A percentile compares a stretch with the other conserved stretches of the same genome.
Evolutionary conservation across 2,329 filamentous ascomycete species (phyloP).

Genomic region (Pseudogymnoascus sp.): DNA sequence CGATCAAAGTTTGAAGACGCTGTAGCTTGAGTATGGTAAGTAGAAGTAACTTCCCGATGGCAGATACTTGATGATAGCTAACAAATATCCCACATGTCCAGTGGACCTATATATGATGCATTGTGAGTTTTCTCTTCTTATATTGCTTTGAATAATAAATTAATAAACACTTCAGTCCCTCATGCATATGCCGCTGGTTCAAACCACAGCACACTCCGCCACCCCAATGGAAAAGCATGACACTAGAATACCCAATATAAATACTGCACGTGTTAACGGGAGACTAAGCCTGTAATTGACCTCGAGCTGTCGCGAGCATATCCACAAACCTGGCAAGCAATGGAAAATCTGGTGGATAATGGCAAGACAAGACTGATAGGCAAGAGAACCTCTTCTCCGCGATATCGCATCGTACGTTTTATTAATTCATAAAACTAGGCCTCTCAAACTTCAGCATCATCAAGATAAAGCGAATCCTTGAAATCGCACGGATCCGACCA

Average conservation of each 20-base stretch:
- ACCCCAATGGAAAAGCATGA: not conserved
- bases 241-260: conserved; percentile 10
- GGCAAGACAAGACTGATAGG: conserved; percentile 38
- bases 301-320: conserved; percentile 8
- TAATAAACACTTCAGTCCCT: conserved; percentile 28
- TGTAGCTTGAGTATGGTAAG: conserved; percentile 70
- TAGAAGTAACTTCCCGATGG: conserved; percentile 10
- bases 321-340: conserved; percentile 36
- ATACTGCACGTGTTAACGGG: conserved; percentile 12
- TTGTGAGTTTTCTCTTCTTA: conserved; percentile 43
- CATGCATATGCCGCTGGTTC: not conserved
- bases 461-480: conserved; percentile 34
- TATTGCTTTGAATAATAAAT: conserved; percentile 31
- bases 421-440: conserved; percentile 38
- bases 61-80: conserved; percentile 10
- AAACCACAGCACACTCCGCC: conserved; percentile 1
- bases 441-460: conserved; percentile 41
- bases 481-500: conserved; percentile 35
- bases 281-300: conserved; percentile 13
- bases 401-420: not conserved
- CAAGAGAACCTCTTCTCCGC: conserved; percentile 34
- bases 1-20: conserved; percentile 70
- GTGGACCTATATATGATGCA: conserved; percentile 35
- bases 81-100: not conserved
- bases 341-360: conserved; percentile 31